Conservation (phyloP, 1,139 yeast species). For the Saccharomyces uvarum region DNA sequence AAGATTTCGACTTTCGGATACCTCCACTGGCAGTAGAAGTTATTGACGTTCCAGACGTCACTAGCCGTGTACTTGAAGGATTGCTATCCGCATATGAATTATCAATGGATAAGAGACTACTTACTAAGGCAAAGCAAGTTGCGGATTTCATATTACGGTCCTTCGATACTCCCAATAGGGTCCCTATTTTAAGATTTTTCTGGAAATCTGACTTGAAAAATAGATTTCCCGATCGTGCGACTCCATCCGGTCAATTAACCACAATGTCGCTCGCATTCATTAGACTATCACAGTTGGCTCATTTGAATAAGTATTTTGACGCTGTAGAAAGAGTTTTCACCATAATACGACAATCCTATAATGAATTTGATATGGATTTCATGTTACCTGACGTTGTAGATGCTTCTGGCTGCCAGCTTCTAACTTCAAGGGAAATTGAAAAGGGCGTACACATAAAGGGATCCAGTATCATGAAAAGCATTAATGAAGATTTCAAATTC, state of each 20-base stretch:
- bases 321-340: conserved; percentile 41
- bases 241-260: conserved; percentile 60
- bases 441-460: conserved; percentile 30
- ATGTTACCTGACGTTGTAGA: conserved; percentile 41
- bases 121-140: conserved; percentile 52
- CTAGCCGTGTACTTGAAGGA: conserved; percentile 67
- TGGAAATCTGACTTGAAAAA: conserved; percentile 45
- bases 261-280: conserved; percentile 65
- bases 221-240: conserved; percentile 39
- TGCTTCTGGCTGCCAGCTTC: conserved; percentile 42
- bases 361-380: conserved; percentile 34
- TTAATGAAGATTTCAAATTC: conserved; percentile 24
- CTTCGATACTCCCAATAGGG: conserved; percentile 59
- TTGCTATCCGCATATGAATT: conserved; percentile 62
- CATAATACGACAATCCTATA: conserved; percentile 33
- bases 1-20: conserved; percentile 34
- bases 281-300: conserved; percentile 58
- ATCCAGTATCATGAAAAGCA: conserved; percentile 32
- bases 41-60: conserved; percentile 66
- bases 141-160: conserved; percentile 65
- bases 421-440: conserved; percentile 27
- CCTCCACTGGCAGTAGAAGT: conserved; percentile 19
- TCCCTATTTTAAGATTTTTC: conserved; percentile 60
- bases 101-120: conserved; percentile 45
- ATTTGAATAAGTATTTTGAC: conserved; percentile 43